Base-by-base conservation (phyloP, 805 yeast genomes). In the Candida suzukii region DNA sequence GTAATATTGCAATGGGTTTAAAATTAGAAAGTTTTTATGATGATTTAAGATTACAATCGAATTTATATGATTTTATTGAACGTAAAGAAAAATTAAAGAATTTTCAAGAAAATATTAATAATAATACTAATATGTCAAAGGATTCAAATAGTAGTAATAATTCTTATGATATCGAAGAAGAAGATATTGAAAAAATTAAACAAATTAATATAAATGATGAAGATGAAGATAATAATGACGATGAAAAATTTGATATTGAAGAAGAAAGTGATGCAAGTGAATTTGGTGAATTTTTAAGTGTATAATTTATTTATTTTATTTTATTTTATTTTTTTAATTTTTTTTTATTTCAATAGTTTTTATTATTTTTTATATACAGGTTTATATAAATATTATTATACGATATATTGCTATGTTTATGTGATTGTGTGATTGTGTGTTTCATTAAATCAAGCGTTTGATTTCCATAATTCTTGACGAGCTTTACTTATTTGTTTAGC, bases 231-330 rank as follows among this genome's bases (percentile, higher is more conserved):
- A n/a, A 31, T 3, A 19, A 19, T 21, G 34, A 29, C 13, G n/a
- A 9, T 3, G 41, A 34, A n/a, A 38, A 22, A 11, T 34, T 41
- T 38, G 37, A 35, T n/a, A 32, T 40, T 22, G 36, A 25, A 2
- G 32, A 33, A 7, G 35, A 21, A 32, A 8, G 41, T 28, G 42
- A 38, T 29, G 51, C 50, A 14, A 54, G 51, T 34, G 57, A 54
- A 25, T 57, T 56, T 47, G 63, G 63, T 2, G 61, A 57, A 39
- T 57, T 57, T 43, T 56, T 58, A 4, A 41, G 50, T 32, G 43
- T 17, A 18, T 31, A 31, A 17, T 29, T 17, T 29, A 12, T 24
- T 24, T 24, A 11, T 11, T 24, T 24, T 24, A 8, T 8, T 24
- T 24, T 24, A 24, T 24, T 24, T 24, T 8, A 20, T 7, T 29